Evolutionary conservation across 106 monocot species (phyloP), one percentile per base, ranked within the genome.

Genomic region (Cymbidium sinense): DNA sequence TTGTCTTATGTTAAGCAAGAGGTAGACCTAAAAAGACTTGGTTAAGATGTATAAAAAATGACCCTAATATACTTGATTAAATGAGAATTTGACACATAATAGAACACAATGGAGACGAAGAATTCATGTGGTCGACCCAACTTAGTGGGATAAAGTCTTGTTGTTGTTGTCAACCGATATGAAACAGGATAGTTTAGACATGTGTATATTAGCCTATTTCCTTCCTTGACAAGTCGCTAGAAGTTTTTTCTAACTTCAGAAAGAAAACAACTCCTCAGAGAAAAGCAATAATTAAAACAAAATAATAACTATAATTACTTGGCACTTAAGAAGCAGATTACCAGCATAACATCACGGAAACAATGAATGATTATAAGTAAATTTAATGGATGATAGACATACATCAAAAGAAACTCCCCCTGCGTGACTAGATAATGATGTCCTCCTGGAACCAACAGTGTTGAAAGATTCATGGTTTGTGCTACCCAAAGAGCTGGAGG

Each of bases 391-490:
- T 71, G 21, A 39, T 35, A 71, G 34, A 91, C 98, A 36, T 92
- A 98, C 98, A 90, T 94, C 98, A 33, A 98, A 64, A 29, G 94
- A 88, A 86, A 98, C 86, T 23, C 94, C 90, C 73, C 94, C 88
- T 39, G 88, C 67, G 55, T 98, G 90, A 81, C 73, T 84, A 30
- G 94, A 90, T 72, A 84, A 69, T 69, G 86, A 88, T 76, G 88
- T 81, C 72, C 76, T 83, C 20, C 67, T 67, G 15, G 87, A 84
- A 41, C 76, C 65, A 47, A 77, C 41, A 47, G 67, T 77, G 70
- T 91, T 88, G 30, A 82, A 65, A 76, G 84, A 70, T 72, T 88
- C 89, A 76, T 80, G 79, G 33, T 75, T 43, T 76, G 76, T 75
- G 82, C 51, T 83, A 81, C 82, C 81, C 58, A 89, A 20, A 31